Base-by-base conservation (phyloP, 495 filamentous ascomycete genomes). In the Neurospora sp. region DNA sequence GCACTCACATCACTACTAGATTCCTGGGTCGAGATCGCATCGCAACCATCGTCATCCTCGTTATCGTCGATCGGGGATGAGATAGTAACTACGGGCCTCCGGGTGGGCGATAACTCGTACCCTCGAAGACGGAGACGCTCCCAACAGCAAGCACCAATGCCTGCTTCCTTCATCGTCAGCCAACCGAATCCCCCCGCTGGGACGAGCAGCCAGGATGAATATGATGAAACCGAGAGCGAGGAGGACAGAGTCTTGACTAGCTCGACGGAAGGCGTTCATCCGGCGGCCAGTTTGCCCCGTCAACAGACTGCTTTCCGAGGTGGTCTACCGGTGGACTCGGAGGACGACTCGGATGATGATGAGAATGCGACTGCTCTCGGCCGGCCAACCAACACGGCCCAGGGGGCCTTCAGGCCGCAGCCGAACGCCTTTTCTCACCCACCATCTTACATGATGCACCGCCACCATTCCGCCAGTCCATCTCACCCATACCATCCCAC, bases 1-100 rank as follows among this genome's bases (percentile, higher is more conserved):
- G 69, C 74, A 69, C 72, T 76, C 79, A 86, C 78, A 86, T 84
- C 61, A 77, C 47, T 14, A 42, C 78, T 88, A 94, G 96, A 98
- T 82, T 98, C 95, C 2, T 99, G 96, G 96, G 90, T 99, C 78
- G 96, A 99, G 80, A 89, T 99, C 71, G 87, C 92, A 65, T 98
- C 96, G 3, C 93, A 96, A 72, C 93, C 95, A 27, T 97, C 94
- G 1, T 89, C 88, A 16, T 95, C 94, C 10, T 97, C 96, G 16
- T 84, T 96, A n/a, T 97, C 94, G 14, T 97, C 93, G 22, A 90
- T 91, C 69, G 91, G 87, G 73, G 94, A 97, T 70, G 94, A 97
- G 71, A 92, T 97, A 75, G 91, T 96, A 70, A 94, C 92, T 16
- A 94, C 92, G 9, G 93, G 93, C 16, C 88, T 97, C 18, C 89